Conservation (phyloP, 805 yeast species). For the Jamesozyma lodderae region DNA sequence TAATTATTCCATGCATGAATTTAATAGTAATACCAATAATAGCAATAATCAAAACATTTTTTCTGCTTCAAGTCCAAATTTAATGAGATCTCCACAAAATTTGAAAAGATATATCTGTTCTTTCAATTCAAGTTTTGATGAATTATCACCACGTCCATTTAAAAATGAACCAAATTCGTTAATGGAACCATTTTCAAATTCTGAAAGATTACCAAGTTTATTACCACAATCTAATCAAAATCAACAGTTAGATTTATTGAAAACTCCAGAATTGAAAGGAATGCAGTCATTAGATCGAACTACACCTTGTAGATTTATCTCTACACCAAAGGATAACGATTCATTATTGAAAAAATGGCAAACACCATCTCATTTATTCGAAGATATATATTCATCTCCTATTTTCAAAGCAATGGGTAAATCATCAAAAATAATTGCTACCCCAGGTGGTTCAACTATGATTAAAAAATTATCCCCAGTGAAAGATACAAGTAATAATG, state of each 20-base stretch:
- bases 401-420: constrained; percentile 20
- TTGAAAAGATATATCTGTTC: constrained; percentile 27
- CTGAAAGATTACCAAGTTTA: constrained; percentile 2
- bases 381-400: constrained; percentile 28
- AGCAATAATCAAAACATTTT: neutral
- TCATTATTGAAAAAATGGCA: constrained; percentile 25
- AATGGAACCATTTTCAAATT: constrained; percentile 2
- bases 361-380: constrained; percentile 28
- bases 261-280: constrained; percentile 19
- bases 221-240: neutral
- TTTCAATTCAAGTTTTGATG: constrained; percentile 29
- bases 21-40: neutral
- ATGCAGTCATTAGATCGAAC: constrained; percentile 16
- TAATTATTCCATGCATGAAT: neutral
- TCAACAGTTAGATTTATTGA: constrained; percentile 6
- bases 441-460: constrained; percentile 12
- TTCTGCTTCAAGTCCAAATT: too few relatives aligned
- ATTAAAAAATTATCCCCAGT: constrained; percentile 13
- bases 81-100: constrained; percentile 16
- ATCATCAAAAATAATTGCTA: constrained; percentile 9
- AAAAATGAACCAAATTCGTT: constrained; percentile 1
- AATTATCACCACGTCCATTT: constrained; percentile 19
- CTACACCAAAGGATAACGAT: constrained; percentile 21
- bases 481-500: constrained; percentile 1
- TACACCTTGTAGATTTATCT: constrained; percentile 14